Conservation (phyloP, 805 yeast species). For the Pichia ethanolica region DNA sequence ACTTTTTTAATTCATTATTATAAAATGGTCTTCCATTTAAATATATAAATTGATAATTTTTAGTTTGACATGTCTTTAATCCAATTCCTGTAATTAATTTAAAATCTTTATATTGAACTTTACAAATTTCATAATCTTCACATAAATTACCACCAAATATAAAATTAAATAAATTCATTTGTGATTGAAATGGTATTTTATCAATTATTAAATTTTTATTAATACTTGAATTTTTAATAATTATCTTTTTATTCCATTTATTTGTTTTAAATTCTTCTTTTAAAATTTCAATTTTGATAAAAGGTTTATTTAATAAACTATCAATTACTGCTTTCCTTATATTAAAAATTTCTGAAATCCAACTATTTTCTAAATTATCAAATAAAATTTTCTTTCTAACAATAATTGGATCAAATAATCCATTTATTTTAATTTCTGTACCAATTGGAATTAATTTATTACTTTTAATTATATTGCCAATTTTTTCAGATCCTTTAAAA, state of each 20-base stretch:
- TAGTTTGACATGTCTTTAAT: constrained; percentile 27
- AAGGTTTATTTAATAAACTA: constrained; percentile 23
- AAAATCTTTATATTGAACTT: constrained; percentile 23
- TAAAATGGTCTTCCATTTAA: constrained; percentile 34
- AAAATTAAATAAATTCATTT: constrained; percentile 15
- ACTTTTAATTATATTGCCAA: constrained; percentile 1
- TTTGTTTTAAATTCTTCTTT: background rate
- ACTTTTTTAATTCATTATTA: constrained; percentile 15
- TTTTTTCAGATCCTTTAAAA: constrained; percentile 13
- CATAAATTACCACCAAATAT: constrained; percentile 27
- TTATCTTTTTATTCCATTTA: background rate
- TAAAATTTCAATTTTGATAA: constrained; percentile 14
- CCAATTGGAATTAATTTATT: constrained; percentile 23
- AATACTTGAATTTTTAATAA: background rate
- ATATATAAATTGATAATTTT: constrained; percentile 37
- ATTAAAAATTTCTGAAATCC: constrained; percentile 20
- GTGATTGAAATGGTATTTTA: background rate
- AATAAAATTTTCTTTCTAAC: constrained; percentile 32
- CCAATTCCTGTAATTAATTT: constrained; percentile 35
- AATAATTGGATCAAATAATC: constrained; percentile 37
- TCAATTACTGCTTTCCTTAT: constrained; percentile 28
- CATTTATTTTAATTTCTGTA: constrained; percentile 31
- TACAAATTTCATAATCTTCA: constrained; percentile 21
- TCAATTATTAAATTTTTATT: background rate
- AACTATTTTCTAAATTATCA: constrained; percentile 11